A percentile compares a stretch with the other conserved stretches of the same genome.
These are phyloP conservation scores for Medicago arabica DNA, from an alignment of 306 rosid genomes.

Conservation along the genomic window DNA sequence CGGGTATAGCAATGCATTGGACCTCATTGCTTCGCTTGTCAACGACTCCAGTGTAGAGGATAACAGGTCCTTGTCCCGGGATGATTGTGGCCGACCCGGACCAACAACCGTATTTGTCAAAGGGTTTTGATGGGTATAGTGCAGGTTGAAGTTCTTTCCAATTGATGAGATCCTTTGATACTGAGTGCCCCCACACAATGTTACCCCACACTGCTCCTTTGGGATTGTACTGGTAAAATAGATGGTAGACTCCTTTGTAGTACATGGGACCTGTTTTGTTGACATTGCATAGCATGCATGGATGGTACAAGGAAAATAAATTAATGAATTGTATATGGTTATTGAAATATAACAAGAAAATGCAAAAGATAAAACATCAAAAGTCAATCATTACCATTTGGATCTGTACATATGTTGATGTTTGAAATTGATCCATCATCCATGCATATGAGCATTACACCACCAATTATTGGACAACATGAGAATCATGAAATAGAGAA, in stretches of 20 bases:
- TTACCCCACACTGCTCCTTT: slow-evolving; percentile 94
- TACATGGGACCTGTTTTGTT: slow-evolving; percentile 72
- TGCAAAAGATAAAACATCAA: neutral
- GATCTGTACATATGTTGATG: slow-evolving; percentile 60
- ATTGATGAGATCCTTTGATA: slow-evolving; percentile 72
- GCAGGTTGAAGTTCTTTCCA: slow-evolving; percentile 74
- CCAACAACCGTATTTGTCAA: slow-evolving; percentile 86
- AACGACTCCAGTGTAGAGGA: slow-evolving; percentile 69
- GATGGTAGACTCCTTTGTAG: slow-evolving; percentile 74
- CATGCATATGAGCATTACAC: slow-evolving; percentile 16
- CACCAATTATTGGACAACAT: slow-evolving; percentile 24
- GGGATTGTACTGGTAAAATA: slow-evolving; percentile 89
- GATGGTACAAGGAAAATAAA: neutral
- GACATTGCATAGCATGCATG: neutral
- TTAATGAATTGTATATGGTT: neutral
- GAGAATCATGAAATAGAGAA: neutral
- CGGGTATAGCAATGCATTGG: slow-evolving; percentile 74
- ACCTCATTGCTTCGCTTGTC: slow-evolving; percentile 58
- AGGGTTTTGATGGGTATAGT: slow-evolving; percentile 69
- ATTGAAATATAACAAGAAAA: slow-evolving; percentile 2
- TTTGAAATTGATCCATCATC: slow-evolving; percentile 10
- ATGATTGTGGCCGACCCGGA: slow-evolving; percentile 82
- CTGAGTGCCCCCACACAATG: slow-evolving; percentile 94
- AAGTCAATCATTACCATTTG: no score
- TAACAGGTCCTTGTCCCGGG: slow-evolving; percentile 71